A percentile compares a stretch with the other conserved stretches of the same genome.
phyloP scores from a whole-genome alignment of 495 filamentous ascomycete genomes.

The Pseudomonodictys pantanalensis region DNA sequence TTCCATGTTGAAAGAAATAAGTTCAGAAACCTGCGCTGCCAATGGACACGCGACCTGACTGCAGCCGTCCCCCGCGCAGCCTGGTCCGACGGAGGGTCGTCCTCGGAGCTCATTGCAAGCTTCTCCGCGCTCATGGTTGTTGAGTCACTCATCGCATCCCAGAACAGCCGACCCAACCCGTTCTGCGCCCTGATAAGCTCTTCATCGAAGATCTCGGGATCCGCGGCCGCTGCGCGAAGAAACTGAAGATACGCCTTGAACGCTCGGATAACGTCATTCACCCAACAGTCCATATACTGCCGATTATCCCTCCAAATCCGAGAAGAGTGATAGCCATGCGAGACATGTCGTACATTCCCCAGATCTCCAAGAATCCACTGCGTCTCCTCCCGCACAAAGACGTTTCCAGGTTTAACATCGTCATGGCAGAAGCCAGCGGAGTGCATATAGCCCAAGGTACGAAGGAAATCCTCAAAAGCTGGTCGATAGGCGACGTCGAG shows the following conservation, averaged over 20 bases:
- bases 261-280: conserved; percentile 21
- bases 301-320: conserved; percentile 1
- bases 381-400: conserved; percentile 21
- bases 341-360: conserved; percentile 32
- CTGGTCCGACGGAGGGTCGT: not conserved
- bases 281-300: conserved; percentile 13
- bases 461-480: conserved; percentile 7
- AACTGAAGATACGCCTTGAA: conserved; percentile 22
- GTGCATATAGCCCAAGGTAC: conserved; percentile 2
- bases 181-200: conserved; percentile 7
- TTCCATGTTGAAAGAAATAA: not conserved
- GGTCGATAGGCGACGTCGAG: conserved; percentile 15
- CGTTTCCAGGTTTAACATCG: conserved; percentile 37
- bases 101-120: not conserved
- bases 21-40: not conserved
- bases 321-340: conserved; percentile 26
- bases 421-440: conserved; percentile 30
- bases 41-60: not conserved
- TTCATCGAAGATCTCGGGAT: conserved; percentile 4
- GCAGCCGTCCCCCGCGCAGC: not conserved
- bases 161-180: conserved; percentile 15
- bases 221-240: conserved; percentile 1
- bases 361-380: conserved; percentile 35
- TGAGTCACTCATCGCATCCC: conserved; percentile 8
- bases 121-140: not conserved